Evolutionary conservation across 805 yeast genomes (phyloP).

Genomic region (Peterozyma xylosa): DNA sequence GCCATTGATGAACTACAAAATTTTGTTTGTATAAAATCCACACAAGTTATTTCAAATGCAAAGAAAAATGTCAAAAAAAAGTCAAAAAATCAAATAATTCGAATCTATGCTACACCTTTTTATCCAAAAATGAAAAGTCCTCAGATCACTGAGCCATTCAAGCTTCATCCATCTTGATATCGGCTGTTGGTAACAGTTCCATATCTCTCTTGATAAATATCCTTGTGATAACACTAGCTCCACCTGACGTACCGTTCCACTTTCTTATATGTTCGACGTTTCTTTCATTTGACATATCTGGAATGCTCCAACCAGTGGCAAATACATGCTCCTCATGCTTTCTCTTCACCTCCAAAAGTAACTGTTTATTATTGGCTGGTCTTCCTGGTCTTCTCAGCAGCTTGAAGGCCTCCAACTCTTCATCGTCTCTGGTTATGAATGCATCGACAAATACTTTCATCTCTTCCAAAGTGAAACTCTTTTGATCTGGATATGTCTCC

Average conservation of each 20-base stretch:
- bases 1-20: too few species aligned
- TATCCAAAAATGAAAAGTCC: neutral
- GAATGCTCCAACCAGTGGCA: conserved; percentile 60
- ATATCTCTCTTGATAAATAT: conserved; percentile 24
- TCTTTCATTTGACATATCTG: conserved; percentile 57
- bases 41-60: too few species aligned
- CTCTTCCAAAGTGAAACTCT: conserved; percentile 46
- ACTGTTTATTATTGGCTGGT: conserved; percentile 71
- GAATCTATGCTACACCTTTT: neutral
- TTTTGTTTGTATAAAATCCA: too few species aligned
- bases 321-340: conserved; percentile 58
- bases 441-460: conserved; percentile 53
- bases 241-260: conserved; percentile 85
- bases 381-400: conserved; percentile 76
- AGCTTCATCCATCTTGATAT: too few species aligned
- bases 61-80: neutral
- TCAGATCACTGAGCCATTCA: too few species aligned
- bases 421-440: conserved; percentile 64
- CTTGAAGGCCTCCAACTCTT: conserved; percentile 59
- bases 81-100: neutral
- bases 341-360: conserved; percentile 50
- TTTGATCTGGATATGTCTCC: conserved; percentile 27
- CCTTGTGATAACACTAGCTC: conserved; percentile 55
- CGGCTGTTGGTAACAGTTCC: too few species aligned
- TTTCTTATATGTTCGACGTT: conserved; percentile 53